Base-by-base conservation (phyloP, 2,329 filamentous ascomycete species). In the Chrysoporthe cubensis region DNA sequence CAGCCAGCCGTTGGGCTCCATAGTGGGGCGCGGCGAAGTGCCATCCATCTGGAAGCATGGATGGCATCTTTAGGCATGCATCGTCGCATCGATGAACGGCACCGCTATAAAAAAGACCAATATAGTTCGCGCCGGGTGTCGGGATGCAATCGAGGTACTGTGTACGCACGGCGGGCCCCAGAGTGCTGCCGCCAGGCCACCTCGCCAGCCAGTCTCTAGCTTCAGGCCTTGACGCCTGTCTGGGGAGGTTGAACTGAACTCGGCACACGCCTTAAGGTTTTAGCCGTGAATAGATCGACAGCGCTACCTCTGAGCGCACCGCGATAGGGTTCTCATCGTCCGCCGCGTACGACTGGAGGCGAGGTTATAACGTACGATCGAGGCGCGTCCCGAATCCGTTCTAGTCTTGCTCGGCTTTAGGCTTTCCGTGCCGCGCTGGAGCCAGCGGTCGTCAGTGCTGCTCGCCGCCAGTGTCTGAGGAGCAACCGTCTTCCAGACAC, bases 101-200 rank as follows among this genome's bases (percentile, higher is more conserved):
- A 54, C 50, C 26, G 21, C 50, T 54, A 54, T 54, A 54, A 32
- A 14, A 32, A 54, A 16, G 26, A 34, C 50, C 21, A 34, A 16
- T 54, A 54, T 54, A 54, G 50, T 54, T 54, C 50, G 50, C 50
- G 11, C 21, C 50, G 50, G 50, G 21, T 54, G 3, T 54, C 50
- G 50, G 50, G 32, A 54, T 3, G 21, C 4, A 21, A 34, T 32
- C 2, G 11, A 16, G 26, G 50, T 54, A 11, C 50, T 54, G 50
- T 54, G 26, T 32, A 54, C 11, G 50, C 50, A 54, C 26, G 21
- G 50, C 50, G 50, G 16, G 50, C 21, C 50, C 50, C 50, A 21
- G 32, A 54, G 26, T 54, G 5, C 21, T 52, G 26, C 48, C 48
- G 11, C 48, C 11, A 32, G 14, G 14, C 48, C 48, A 52, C 48